Percentiles rank a stretch among this genome's conserved stretches.
phyloP scores from a whole-genome alignment of 257 asterid species.

The Fraxinus anomala region DNA sequence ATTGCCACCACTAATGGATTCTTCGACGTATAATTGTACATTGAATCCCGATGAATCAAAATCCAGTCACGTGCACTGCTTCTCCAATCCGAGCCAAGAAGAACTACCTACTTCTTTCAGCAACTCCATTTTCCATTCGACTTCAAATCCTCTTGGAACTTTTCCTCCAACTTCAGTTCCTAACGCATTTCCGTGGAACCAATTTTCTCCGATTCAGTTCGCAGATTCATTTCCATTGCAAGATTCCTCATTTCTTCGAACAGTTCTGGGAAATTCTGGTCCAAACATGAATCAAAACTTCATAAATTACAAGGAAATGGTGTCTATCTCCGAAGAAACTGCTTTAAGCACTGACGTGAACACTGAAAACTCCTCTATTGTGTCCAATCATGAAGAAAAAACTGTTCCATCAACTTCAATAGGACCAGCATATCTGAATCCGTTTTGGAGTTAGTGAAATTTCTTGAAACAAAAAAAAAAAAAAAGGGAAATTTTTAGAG shows the following conservation, averaged over 20 bases:
- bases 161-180: slow-evolving; percentile 28
- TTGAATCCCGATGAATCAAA: slow-evolving; percentile 26
- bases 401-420: slow-evolving; percentile 29
- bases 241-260: slow-evolving; percentile 31
- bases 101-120: slow-evolving; percentile 28
- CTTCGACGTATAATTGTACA: slow-evolving; percentile 33
- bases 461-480: background rate
- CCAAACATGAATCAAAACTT: slow-evolving; percentile 37
- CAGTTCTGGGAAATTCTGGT: slow-evolving; percentile 42
- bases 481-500: too few species aligned
- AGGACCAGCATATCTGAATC: slow-evolving; percentile 43
- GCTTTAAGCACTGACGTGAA: slow-evolving; percentile 30
- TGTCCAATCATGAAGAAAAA: slow-evolving; percentile 48
- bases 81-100: slow-evolving; percentile 64
- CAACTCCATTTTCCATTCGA: slow-evolving; percentile 24
- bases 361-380: slow-evolving; percentile 47
- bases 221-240: slow-evolving; percentile 34
- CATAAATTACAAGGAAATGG: slow-evolving; percentile 40
- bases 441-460: slow-evolving; percentile 45
- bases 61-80: slow-evolving; percentile 81
- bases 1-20: slow-evolving; percentile 70
- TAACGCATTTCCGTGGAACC: slow-evolving; percentile 39
- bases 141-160: slow-evolving; percentile 37
- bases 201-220: slow-evolving; percentile 13
- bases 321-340: slow-evolving; percentile 54